These are phyloP conservation scores for Lachnellula willkommii DNA, from an alignment of 2,329 filamentous ascomycete species.

Conservation along the genomic window DNA sequence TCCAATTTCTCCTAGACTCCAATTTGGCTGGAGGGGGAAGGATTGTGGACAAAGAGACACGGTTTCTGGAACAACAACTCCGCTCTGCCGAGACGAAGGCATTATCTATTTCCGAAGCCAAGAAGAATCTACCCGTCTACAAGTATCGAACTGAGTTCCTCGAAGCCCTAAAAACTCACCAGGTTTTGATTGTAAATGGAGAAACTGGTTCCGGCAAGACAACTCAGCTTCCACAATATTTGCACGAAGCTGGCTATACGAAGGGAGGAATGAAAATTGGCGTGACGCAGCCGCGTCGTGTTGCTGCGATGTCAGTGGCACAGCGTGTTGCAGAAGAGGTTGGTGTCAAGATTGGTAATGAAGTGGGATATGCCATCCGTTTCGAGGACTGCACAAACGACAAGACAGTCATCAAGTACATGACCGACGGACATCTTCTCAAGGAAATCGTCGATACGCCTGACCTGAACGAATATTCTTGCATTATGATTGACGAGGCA, in stretches of 20 bases:
- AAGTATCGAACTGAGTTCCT: constrained; percentile 80
- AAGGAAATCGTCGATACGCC: constrained; percentile 89
- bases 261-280: constrained; percentile 77
- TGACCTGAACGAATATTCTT: constrained; percentile 92
- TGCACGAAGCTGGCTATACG: constrained; percentile 92
- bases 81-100: constrained; percentile 86
- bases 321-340: constrained; percentile 98
- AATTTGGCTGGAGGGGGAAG: constrained; percentile 67
- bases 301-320: constrained; percentile 97
- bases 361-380: constrained; percentile 93
- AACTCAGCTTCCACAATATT: constrained; percentile 92
- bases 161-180: constrained; percentile 71
- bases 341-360: constrained; percentile 82
- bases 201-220: constrained; percentile 98
- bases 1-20: constrained; percentile 76
- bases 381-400: constrained; percentile 98
- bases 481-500: constrained; percentile 99
- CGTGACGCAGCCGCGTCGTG: constrained; percentile 92
- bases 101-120: constrained; percentile 81
- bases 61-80: constrained; percentile 71
- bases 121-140: constrained; percentile 87
- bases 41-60: constrained; percentile 70
- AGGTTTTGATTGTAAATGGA: constrained; percentile 93
- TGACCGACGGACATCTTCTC: constrained; percentile 94
- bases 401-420: constrained; percentile 95